Evolutionary conservation across 1,284 basidiomycete species (phyloP).

Genomic region (Moesziomyces sp.): DNA sequence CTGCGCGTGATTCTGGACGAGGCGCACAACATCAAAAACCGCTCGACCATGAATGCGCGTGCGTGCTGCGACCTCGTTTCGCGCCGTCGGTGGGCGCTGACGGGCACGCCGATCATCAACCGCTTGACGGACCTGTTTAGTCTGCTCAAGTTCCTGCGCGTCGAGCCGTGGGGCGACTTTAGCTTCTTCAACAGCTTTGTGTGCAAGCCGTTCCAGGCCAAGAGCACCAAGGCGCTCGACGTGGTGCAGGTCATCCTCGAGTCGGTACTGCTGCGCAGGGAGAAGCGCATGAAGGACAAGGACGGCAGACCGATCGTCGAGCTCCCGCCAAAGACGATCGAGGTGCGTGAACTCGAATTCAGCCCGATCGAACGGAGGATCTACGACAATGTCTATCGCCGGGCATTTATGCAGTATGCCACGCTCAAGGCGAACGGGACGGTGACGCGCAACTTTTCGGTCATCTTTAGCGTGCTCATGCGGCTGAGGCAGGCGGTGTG

Average conservation of each 20-base stretch:
- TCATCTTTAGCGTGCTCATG: slow-evolving; percentile 69
- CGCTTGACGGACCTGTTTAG: slow-evolving; percentile 84
- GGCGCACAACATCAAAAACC: slow-evolving; percentile 94
- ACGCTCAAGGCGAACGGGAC: slow-evolving; percentile 55
- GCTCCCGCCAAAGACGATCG: slow-evolving; percentile 83
- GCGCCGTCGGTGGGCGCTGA: slow-evolving; percentile 87
- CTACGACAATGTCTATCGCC: slow-evolving; percentile 66
- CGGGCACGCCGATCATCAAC: slow-evolving; percentile 96
- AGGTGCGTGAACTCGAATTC: slow-evolving; percentile 55
- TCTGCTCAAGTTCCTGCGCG: slow-evolving; percentile 76
- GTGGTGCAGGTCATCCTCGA: slow-evolving; percentile 65
- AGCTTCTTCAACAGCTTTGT: slow-evolving; percentile 66
- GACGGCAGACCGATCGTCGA: slow-evolving; percentile 90
- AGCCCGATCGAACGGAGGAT: slow-evolving; percentile 64
- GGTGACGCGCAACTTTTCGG: slow-evolving; percentile 65
- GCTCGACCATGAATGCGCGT: slow-evolving; percentile 87
- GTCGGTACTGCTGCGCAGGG: slow-evolving; percentile 78
- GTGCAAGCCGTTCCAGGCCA: slow-evolving; percentile 63
- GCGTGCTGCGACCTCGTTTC: slow-evolving; percentile 87
- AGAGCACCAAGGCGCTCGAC: slow-evolving; percentile 62
- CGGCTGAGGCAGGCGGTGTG: slow-evolving; percentile 69
- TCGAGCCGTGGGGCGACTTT: slow-evolving; percentile 80
- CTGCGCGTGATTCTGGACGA: slow-evolving; percentile 74
- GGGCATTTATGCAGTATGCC: slow-evolving; percentile 60
- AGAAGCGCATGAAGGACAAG: slow-evolving; percentile 88